A percentile compares a stretch with the other conserved stretches of the same genome.
phyloP scores from a whole-genome alignment of 208 protist species.

The Leishmania lainsoni region DNA sequence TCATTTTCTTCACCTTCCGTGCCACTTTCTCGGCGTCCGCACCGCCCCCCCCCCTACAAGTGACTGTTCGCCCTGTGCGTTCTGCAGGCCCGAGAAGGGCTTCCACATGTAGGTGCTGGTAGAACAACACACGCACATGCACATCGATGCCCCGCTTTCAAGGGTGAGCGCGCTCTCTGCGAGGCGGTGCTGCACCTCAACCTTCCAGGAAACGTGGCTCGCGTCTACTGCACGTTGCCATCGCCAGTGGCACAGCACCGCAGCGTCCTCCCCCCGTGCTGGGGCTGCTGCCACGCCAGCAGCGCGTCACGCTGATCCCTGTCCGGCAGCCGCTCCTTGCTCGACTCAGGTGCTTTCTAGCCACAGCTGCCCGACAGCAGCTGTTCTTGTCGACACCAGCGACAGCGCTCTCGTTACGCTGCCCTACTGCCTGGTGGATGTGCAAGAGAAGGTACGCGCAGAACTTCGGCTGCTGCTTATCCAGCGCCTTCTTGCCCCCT shows the following conservation, averaged over 20 bases:
- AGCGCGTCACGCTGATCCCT: neutral
- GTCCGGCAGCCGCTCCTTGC: neutral
- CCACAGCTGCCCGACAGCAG: conserved; percentile 16
- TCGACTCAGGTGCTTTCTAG: no score
- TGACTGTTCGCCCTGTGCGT: neutral
- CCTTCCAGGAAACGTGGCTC: neutral
- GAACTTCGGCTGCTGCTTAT: conserved; percentile 9
- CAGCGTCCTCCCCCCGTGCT: neutral
- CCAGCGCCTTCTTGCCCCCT: conserved; percentile 10
- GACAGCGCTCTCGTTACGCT: conserved; percentile 16
- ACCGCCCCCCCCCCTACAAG: neutral
- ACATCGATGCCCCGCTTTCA: neutral
- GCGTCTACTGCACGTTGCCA: neutral
- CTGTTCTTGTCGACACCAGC: conserved; percentile 21
- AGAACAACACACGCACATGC: neutral
- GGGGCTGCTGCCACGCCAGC: neutral
- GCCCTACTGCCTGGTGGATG: conserved; percentile 10
- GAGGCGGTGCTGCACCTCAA: neutral
- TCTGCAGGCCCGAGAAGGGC: neutral
- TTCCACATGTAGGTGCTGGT: neutral
- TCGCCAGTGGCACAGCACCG: neutral
- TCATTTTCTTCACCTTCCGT: neutral
- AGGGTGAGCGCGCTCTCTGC: neutral
- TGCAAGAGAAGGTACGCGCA: conserved; percentile 18
- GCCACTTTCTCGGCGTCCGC: neutral